phyloP scores from a whole-genome alignment of 768 basidiomycete genomes.

The Baorangia bicolor region DNA sequence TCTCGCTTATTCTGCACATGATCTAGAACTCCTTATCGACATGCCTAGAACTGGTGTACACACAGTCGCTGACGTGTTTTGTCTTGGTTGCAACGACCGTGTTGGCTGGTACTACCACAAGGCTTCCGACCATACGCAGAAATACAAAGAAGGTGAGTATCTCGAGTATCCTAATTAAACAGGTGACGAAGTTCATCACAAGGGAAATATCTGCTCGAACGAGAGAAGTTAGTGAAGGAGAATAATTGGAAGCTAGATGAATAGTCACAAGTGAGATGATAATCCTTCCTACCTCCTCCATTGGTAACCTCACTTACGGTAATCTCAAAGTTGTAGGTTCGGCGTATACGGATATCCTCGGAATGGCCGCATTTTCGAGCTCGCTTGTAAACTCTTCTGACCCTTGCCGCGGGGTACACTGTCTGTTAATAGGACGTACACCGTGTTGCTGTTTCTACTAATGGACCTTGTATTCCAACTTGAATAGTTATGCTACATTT shows the following conservation, averaged over 20 bases:
- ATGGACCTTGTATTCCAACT: background rate
- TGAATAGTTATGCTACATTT: conserved; percentile 6
- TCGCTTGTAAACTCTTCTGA: background rate
- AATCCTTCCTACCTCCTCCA: background rate
- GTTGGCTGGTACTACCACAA: conserved; percentile 84
- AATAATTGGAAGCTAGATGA: conserved; percentile 73
- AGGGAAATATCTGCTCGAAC: conserved; percentile 83
- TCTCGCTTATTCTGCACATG: conserved; percentile 3
- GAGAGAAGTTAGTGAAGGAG: conserved; percentile 78
- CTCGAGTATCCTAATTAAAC: background rate
- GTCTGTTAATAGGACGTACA: background rate
- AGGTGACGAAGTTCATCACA: background rate
- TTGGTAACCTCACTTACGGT: background rate
- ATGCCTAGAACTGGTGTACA: conserved; percentile 69
- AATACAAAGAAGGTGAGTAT: conserved; percentile 77
- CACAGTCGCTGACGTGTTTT: conserved; percentile 78
- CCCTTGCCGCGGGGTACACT: background rate
- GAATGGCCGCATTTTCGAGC: background rate
- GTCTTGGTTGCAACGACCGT: conserved; percentile 74
- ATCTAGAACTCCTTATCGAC: background rate
- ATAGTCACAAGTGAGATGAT: conserved; percentile 14
- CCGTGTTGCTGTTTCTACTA: background rate
- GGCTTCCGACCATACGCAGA: conserved; percentile 72
- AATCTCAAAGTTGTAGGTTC: background rate
- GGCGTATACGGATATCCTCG: background rate